phyloP scores from a whole-genome alignment of 257 asterid species.

The Solanum microdontum region DNA sequence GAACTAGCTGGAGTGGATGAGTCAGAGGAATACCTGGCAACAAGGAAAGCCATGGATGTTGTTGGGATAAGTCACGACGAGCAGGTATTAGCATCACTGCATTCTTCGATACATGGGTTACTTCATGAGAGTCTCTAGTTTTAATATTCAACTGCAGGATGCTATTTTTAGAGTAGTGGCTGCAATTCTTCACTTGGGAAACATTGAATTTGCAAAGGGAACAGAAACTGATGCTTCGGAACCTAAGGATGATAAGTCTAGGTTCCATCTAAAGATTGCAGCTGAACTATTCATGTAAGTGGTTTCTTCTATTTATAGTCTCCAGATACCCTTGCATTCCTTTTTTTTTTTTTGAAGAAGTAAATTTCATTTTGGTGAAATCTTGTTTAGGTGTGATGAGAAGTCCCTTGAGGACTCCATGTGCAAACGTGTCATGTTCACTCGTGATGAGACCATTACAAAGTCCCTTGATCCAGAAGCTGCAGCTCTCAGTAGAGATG shows the following conservation, averaged over 20 bases:
- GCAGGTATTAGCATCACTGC: constrained; percentile 39
- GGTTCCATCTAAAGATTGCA: constrained; percentile 53
- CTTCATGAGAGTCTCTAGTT: constrained; percentile 1
- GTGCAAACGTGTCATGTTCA: constrained; percentile 77
- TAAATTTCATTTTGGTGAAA: constrained; percentile 1
- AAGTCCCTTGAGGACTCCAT: constrained; percentile 70
- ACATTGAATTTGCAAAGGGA: constrained; percentile 57
- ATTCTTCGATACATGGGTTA: neutral
- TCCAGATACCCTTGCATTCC: neutral
- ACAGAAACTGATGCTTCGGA: constrained; percentile 63
- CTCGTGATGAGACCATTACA: constrained; percentile 85
- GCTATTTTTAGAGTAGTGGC: constrained; percentile 83
- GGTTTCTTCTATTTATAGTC: neutral
- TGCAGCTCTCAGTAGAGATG: constrained; percentile 73
- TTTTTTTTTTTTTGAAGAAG: neutral
- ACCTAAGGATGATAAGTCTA: constrained; percentile 73
- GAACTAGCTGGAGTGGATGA: constrained; percentile 65
- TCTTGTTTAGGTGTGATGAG: constrained; percentile 58
- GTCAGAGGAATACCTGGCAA: constrained; percentile 56
- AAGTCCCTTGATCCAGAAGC: constrained; percentile 58
- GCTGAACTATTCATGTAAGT: constrained; percentile 72
- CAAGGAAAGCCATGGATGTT: constrained; percentile 79
- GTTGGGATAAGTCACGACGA: constrained; percentile 74
- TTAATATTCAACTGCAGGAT: constrained; percentile 40
- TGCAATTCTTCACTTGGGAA: constrained; percentile 87